phyloP scores from a whole-genome alignment of 2,329 filamentous ascomycete species.

The Hypoxylon sp. region DNA sequence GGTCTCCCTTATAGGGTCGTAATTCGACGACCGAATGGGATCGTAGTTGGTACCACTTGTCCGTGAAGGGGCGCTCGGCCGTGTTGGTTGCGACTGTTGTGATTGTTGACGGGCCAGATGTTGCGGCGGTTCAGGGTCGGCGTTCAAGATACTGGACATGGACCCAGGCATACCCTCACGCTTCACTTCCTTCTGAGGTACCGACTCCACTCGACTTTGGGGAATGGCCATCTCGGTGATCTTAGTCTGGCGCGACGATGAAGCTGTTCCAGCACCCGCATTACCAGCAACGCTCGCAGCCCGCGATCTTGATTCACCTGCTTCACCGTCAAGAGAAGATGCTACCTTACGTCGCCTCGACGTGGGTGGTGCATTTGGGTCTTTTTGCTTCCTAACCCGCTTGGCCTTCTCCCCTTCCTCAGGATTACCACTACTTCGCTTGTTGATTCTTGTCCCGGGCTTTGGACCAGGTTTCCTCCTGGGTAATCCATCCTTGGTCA shows the following conservation, averaged over 20 bases:
- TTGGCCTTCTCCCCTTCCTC: conserved; percentile 63
- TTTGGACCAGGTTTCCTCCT: conserved; percentile 76
- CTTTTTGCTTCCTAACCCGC: conserved; percentile 68
- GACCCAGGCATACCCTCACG: conserved; percentile 65
- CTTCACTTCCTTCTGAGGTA: conserved; percentile 63
- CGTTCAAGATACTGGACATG: conserved; percentile 70
- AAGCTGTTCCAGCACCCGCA: conserved; percentile 40
- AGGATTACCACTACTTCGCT: conserved; percentile 56
- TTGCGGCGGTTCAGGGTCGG: conserved; percentile 61
- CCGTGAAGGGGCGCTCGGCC: conserved; percentile 61
- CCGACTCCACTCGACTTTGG: conserved; percentile 51
- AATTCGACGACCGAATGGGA: conserved; percentile 83
- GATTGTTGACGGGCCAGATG: conserved; percentile 61
- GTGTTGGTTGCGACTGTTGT: conserved; percentile 59
- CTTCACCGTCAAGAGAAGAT: conserved; percentile 50
- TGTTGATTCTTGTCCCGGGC: conserved; percentile 68
- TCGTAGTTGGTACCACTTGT: conserved; percentile 89
- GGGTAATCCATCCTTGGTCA: conserved; percentile 70
- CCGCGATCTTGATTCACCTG: conserved; percentile 46
- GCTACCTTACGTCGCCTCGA: conserved; percentile 68
- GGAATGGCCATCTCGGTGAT: conserved; percentile 56
- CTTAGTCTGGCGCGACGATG: conserved; percentile 56
- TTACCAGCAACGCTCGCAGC: conserved; percentile 45
- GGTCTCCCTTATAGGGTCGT: conserved; percentile 74
- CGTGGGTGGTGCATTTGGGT: conserved; percentile 68